A percentile compares a stretch with the other conserved stretches of the same genome.
These are phyloP conservation scores for Hansenula sp. DNA, from an alignment of 1,139 yeast genomes.

Conservation along the genomic window DNA sequence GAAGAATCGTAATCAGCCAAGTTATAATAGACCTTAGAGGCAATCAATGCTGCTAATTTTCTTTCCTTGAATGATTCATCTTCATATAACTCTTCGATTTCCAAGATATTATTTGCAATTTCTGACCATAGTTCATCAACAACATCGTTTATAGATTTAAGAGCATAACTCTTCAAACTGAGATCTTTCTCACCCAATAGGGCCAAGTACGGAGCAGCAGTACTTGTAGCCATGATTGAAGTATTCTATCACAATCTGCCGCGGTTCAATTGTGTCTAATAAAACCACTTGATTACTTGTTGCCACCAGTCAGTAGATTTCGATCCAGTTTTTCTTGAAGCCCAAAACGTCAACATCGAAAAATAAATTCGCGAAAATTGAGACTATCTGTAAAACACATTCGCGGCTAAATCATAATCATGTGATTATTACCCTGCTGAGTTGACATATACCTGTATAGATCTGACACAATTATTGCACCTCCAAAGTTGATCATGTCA, in stretches of 20 bases:
- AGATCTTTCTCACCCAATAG: conserved; percentile 79
- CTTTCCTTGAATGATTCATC: conserved; percentile 74
- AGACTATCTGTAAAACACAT: background rate
- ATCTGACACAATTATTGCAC: no score
- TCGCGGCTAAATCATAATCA: background rate
- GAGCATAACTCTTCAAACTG: conserved; percentile 76
- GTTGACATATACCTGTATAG: no score
- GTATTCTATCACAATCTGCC: no score
- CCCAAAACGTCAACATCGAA: background rate
- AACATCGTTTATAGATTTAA: conserved; percentile 71
- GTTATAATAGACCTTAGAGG: conserved; percentile 92
- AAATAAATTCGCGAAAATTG: background rate
- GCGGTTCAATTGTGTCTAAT: no score
- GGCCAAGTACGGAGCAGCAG: conserved; percentile 90
- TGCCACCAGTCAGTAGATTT: background rate
- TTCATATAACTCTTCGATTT: conserved; percentile 86
- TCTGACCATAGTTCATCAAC: conserved; percentile 98
- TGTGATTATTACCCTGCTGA: no score
- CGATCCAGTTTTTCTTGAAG: background rate
- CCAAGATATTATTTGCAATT: conserved; percentile 84
- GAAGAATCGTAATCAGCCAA: conserved; percentile 92
- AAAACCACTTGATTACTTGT: background rate
- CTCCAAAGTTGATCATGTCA: no score
- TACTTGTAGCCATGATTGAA: conserved; percentile 44
- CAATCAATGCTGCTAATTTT: conserved; percentile 83